Percentiles rank a stretch among this genome's conserved stretches.
Conservation (phyloP, 331 rosid species). For the Quercus lobata region DNA sequence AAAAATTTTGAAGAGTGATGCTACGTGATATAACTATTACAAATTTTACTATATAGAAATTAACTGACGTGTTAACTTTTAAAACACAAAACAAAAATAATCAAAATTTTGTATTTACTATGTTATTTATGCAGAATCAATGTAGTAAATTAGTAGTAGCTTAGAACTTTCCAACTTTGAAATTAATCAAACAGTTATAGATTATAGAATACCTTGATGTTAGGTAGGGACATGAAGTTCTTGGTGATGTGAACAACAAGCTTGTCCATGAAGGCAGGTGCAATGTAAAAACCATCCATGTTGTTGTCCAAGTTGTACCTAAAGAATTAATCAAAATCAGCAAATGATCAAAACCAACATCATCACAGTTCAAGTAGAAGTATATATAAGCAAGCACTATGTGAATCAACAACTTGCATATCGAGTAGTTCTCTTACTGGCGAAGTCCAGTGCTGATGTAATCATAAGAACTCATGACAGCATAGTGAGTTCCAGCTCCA, state of each 20-base stretch:
- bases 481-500: constrained; percentile 62
- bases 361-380: neutral
- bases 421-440: constrained; percentile 37
- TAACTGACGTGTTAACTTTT: no score
- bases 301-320: constrained; percentile 77
- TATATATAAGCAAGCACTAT: neutral
- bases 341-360: neutral
- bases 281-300: constrained; percentile 80
- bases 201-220: constrained; percentile 61
- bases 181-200: neutral
- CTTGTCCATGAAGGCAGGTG: constrained; percentile 98
- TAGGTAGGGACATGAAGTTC: constrained; percentile 85
- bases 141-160: no score
- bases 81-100: no score
- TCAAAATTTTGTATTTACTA: no score
- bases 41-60: no score
- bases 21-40: no score
- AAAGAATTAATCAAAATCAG: constrained; percentile 10
- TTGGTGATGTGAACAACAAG: constrained; percentile 94
- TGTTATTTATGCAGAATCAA: no score
- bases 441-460: constrained; percentile 79
- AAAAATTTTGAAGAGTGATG: neutral
- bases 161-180: neutral
- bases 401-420: neutral
- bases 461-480: constrained; percentile 86